Percentiles rank a stretch among this genome's conserved stretches.
These are phyloP conservation scores for Nitzschia sp. DNA, from an alignment of 108 stramenopile species.

Conservation along the genomic window DNA sequence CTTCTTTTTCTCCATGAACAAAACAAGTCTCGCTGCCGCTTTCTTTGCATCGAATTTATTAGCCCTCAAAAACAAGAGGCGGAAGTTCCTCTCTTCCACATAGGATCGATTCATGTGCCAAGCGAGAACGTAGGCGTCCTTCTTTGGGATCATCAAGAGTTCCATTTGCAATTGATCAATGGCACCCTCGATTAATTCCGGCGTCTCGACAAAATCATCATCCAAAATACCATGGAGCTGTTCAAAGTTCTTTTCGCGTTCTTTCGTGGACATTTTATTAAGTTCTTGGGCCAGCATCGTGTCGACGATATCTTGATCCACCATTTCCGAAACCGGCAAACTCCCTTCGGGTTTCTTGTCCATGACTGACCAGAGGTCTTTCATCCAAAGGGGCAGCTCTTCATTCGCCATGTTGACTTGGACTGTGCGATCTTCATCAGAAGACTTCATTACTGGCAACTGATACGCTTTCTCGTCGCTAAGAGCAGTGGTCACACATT, in stretches of 20 bases:
- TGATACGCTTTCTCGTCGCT: too few species aligned
- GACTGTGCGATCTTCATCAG: too few species aligned
- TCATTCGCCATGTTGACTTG: too few species aligned
- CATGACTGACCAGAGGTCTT: neutral
- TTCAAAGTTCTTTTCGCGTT: constrained; percentile 20
- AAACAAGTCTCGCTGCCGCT: constrained; percentile 5
- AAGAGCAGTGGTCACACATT: too few species aligned
- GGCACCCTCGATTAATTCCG: neutral
- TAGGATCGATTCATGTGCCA: constrained; percentile 4
- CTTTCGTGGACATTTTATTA: constrained; percentile 17
- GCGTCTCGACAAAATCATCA: neutral
- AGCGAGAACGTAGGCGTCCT: constrained; percentile 16
- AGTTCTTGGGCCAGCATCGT: constrained; percentile 22
- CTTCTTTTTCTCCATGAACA: constrained; percentile 5
- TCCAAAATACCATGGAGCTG: constrained; percentile 29
- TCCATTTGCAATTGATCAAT: neutral
- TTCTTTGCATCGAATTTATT: neutral
- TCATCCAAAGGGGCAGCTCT: neutral
- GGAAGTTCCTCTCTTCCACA: constrained; percentile 9
- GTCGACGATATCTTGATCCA: constrained; percentile 3
- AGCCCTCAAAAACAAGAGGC: constrained; percentile 12
- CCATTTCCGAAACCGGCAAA: neutral
- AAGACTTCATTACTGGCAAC: too few species aligned
- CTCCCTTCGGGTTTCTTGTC: neutral
- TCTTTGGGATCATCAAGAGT: neutral